Evolutionary conservation across 129 eudicot species (phyloP), one percentile per base, ranked within the genome.

Genomic region (Helianthus tuberosus): DNA sequence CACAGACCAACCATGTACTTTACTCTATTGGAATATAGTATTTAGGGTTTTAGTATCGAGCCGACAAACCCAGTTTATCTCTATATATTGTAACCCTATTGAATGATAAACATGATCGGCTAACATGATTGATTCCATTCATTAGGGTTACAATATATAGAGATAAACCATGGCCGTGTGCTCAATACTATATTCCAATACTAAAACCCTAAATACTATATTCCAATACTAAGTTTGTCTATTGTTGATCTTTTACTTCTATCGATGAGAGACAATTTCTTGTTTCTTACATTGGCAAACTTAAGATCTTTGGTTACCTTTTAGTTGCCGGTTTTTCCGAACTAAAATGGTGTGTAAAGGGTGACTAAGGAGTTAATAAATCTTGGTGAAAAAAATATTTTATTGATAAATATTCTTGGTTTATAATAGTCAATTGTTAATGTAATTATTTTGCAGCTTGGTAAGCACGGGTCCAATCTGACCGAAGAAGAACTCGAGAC

Each of bases 401-500:
- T 16, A 29, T 67, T 55, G 4, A 46, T 29, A 44, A 27, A 9
- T 27, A 32, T 38, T 50, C 65, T 77, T 60, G 49, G 23, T 52
- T 60, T 36, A 47, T 48, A 35, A 61, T 77, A 79, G 17, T 16
- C 43, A 46, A 62, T 81, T 54, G 15, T 5, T 7, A 53, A 35
- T 35, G 14, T 68, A 16, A 64, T 15, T n/a, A 11, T 62, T 77
- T 78, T 87, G 84, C 86, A 92, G 98, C 96, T 92, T 75, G 91
- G 98, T 48, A 84, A 50, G 78, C 91, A 84, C 71, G 98, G 96
- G 29, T 89, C 98, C 68, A 92, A 92, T 84, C 57, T 92, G 77
- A 89, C 98, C 63, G 98, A 92, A 76, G 98, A 92, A 85, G 98
- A 92, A 77, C 98, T 92, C 23, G 98, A 89, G 75, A 92, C 96